Evolutionary conservation across 192 early-diverging fungal genomes (phyloP).

Genomic region (Backusella circina): DNA sequence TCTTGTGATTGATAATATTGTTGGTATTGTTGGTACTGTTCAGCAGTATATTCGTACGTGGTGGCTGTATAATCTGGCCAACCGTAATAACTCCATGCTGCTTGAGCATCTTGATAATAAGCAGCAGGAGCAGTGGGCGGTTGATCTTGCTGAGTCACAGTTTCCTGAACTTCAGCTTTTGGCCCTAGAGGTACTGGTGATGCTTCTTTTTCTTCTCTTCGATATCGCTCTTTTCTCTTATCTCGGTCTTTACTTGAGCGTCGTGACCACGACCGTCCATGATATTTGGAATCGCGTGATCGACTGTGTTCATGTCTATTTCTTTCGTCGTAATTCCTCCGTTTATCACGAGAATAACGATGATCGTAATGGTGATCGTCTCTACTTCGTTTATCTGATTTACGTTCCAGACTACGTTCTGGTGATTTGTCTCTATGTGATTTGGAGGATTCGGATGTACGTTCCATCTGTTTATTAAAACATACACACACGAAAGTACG

Average conservation of each 20-base stretch:
- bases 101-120: constrained; percentile 8
- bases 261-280: background rate
- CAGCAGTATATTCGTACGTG: constrained; percentile 6
- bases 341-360: constrained; percentile 6
- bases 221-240: constrained; percentile 1
- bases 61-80: constrained; percentile 9
- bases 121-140: constrained; percentile 20
- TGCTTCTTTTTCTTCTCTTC: constrained; percentile 7
- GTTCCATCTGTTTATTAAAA: constrained; percentile 1
- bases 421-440: constrained; percentile 10
- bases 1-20: constrained; percentile 9
- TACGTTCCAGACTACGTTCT: constrained; percentile 4
- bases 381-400: constrained; percentile 14
- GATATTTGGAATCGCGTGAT: constrained; percentile 6
- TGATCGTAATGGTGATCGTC: constrained; percentile 14
- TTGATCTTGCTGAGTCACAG: background rate
- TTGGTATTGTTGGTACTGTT: constrained; percentile 16
- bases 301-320: constrained; percentile 4
- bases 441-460: constrained; percentile 2
- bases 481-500: background rate
- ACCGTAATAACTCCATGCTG: background rate
- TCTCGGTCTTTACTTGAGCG: background rate
- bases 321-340: constrained; percentile 13
- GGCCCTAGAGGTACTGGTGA: constrained; percentile 10
- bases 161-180: constrained; percentile 1